Conservation (phyloP, 2,329 filamentous ascomycete genomes). For the Tympanopsis confertula region DNA sequence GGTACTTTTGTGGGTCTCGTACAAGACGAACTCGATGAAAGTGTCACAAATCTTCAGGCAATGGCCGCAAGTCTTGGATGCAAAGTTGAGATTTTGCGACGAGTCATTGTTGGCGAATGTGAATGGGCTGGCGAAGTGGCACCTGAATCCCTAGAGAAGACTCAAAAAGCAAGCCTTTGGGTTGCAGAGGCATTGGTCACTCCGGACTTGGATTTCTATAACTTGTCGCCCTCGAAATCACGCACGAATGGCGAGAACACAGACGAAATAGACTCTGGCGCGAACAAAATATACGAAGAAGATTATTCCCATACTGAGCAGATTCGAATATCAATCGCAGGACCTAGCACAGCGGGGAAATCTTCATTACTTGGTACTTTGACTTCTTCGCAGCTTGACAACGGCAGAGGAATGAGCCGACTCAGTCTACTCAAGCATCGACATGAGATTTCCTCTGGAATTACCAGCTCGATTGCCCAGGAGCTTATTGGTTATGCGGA, state of each 20-base stretch:
- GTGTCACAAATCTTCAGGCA: conserved; percentile 67
- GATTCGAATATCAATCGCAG: conserved; percentile 75
- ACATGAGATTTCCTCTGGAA: conserved; percentile 81
- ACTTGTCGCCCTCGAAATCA: not conserved
- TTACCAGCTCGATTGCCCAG: conserved; percentile 89
- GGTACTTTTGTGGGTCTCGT: conserved; percentile 80
- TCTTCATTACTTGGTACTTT: conserved; percentile 81
- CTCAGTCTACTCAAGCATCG: conserved; percentile 81
- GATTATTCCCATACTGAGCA: conserved; percentile 55
- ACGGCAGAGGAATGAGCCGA: conserved; percentile 81
- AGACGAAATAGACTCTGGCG: conserved; percentile 5
- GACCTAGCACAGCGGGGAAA: conserved; percentile 84
- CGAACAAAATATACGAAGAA: conserved; percentile 17
- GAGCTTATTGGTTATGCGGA: conserved; percentile 77
- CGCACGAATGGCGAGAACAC: conserved; percentile 10
- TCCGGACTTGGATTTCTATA: conserved; percentile 39
- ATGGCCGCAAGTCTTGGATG: conserved; percentile 94
- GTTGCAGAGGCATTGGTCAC: conserved; percentile 85
- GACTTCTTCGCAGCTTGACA: conserved; percentile 78
- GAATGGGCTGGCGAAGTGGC: conserved; percentile 43
- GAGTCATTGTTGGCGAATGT: conserved; percentile 75
- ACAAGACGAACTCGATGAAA: conserved; percentile 85
- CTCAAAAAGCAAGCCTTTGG: conserved; percentile 49
- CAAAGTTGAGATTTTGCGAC: conserved; percentile 67
- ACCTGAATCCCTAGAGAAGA: too few species aligned